Evolutionary conservation across 2,329 filamentous ascomycete genomes (phyloP).

Genomic region (Thielaviopsis cerberus): DNA sequence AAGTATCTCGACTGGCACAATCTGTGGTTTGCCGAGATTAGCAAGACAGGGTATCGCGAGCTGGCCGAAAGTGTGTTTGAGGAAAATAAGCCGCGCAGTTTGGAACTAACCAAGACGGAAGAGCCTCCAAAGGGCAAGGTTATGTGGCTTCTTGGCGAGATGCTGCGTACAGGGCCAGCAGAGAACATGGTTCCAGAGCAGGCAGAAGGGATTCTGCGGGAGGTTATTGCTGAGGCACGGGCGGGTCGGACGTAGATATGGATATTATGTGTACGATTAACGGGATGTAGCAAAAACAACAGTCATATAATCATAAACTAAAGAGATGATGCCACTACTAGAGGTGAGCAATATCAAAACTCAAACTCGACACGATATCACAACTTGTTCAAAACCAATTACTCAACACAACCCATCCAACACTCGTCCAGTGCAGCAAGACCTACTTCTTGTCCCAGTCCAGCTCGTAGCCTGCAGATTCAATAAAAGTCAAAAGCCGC

Average conservation of each 20-base stretch:
- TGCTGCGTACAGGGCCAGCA: conserved; percentile 35
- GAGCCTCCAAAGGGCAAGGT: conserved; percentile 37
- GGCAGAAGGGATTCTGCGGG: conserved; percentile 29
- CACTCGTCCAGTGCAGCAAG: no score
- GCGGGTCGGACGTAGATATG: background rate
- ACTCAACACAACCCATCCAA: conserved; percentile 12
- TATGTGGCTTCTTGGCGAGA: conserved; percentile 41
- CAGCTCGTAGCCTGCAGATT: conserved; percentile 41
- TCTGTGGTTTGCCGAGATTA: conserved; percentile 37
- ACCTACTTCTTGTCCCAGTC: conserved; percentile 39
- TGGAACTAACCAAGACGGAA: conserved; percentile 27
- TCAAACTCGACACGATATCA: no score
- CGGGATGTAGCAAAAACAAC: background rate
- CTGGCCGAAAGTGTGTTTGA: conserved; percentile 27
- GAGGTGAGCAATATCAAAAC: background rate
- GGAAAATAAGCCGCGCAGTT: conserved; percentile 24
- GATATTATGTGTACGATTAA: background rate
- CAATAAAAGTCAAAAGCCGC: conserved; percentile 13
- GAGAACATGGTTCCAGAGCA: conserved; percentile 35
- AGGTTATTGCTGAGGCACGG: conserved; percentile 4
- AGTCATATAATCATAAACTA: background rate
- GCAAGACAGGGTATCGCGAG: conserved; percentile 26
- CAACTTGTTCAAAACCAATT: no score
- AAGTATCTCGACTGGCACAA: conserved; percentile 30
- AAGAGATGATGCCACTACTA: background rate